phyloP scores from a whole-genome alignment of 202 grass and related monocot genomes.

The Cymbopogon flexuosus region DNA sequence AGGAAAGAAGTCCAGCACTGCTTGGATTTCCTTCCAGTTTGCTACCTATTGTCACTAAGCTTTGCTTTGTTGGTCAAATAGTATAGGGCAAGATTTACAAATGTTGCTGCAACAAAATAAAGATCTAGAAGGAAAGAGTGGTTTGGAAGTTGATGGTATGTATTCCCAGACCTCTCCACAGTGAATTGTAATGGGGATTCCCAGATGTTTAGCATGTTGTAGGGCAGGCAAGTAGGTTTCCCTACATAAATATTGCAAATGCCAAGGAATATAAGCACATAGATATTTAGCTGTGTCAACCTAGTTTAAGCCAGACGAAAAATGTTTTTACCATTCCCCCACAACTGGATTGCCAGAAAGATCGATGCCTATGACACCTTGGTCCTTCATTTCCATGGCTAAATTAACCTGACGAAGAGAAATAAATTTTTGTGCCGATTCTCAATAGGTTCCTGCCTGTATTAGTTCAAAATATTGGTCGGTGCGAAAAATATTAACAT shows the following conservation, averaged over 20 bases:
- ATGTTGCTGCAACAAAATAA: neutral
- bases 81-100: neutral
- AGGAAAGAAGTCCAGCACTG: slow-evolving; percentile 67
- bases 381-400: slow-evolving; percentile 82
- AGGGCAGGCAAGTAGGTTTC: slow-evolving; percentile 81
- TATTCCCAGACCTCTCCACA: slow-evolving; percentile 69
- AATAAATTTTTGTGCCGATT: neutral
- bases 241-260: slow-evolving; percentile 47
- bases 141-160: neutral
- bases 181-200: slow-evolving; percentile 72
- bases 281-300: slow-evolving; percentile 6
- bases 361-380: slow-evolving; percentile 84
- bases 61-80: slow-evolving; percentile 34
- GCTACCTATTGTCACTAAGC: slow-evolving; percentile 63
- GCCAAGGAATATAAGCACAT: neutral
- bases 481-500: slow-evolving; percentile 20
- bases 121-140: neutral
- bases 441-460: neutral
- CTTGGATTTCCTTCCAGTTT: slow-evolving; percentile 73
- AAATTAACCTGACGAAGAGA: slow-evolving; percentile 67
- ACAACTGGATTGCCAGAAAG: slow-evolving; percentile 91
- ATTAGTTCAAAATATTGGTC: slow-evolving; percentile 13
- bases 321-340: slow-evolving; percentile 70
- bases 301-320: slow-evolving; percentile 8
- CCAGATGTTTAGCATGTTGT: slow-evolving; percentile 69